Percentiles rank a stretch among this genome's conserved stretches.
phyloP scores from a whole-genome alignment of 352 stramenopile genomes.

The Globisporangium barbulae region DNA sequence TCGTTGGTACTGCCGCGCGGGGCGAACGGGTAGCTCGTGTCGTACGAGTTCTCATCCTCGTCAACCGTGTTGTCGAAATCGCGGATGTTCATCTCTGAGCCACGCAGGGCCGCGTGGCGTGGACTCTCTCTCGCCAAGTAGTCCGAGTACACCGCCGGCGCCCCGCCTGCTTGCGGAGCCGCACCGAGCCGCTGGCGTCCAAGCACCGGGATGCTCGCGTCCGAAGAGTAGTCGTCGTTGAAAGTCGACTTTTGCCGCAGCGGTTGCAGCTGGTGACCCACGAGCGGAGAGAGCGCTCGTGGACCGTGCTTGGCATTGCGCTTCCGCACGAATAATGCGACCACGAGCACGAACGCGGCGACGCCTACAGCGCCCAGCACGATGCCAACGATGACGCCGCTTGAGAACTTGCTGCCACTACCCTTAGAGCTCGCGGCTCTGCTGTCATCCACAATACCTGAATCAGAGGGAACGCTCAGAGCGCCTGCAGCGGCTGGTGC shows the following conservation, averaged over 20 bases:
- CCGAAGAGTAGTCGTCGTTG: conserved; percentile 11
- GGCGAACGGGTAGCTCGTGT: conserved; percentile 20
- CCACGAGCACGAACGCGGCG: conserved; percentile 7
- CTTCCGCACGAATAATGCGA: conserved; percentile 3
- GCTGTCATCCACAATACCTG: not conserved
- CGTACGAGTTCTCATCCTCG: conserved; percentile 10
- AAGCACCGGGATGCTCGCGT: conserved; percentile 1
- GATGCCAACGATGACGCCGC: conserved; percentile 1
- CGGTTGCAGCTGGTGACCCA: not conserved
- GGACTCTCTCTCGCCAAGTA: conserved; percentile 13
- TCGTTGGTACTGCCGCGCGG: not conserved
- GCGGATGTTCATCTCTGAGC: conserved; percentile 28
- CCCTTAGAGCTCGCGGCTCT: not conserved
- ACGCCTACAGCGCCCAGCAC: conserved; percentile 4
- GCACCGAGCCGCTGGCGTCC: conserved; percentile 9
- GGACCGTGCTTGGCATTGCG: not conserved
- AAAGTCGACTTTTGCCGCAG: conserved; percentile 16
- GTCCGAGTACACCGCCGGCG: not conserved
- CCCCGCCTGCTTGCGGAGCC: not conserved
- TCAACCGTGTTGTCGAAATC: conserved; percentile 23
- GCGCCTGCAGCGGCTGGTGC: not conserved
- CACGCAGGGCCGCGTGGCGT: not conserved
- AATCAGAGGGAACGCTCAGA: not conserved
- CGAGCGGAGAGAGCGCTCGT: not conserved
- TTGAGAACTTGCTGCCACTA: conserved; percentile 4